These are phyloP conservation scores for Hirsutella thompsonii DNA, from an alignment of 2,329 filamentous ascomycete genomes.

Conservation along the genomic window DNA sequence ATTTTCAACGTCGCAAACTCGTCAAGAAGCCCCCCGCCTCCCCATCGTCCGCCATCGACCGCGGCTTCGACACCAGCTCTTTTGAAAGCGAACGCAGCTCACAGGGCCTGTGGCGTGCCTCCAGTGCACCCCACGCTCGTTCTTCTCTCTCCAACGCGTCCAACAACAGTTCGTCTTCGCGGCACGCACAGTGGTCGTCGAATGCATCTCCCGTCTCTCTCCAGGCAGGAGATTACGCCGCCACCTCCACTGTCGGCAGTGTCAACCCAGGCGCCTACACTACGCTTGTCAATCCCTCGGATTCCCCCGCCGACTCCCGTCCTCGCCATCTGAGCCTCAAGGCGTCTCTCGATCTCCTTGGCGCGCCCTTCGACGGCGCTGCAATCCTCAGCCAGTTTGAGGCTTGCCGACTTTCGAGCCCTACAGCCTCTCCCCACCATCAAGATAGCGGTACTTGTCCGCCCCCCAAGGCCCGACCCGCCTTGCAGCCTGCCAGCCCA, in stretches of 20 bases:
- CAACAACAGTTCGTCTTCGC: slow-evolving; percentile 33
- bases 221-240: slow-evolving; percentile 23
- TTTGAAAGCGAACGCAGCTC: slow-evolving; percentile 52
- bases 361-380: slow-evolving; percentile 51
- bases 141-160: slow-evolving; percentile 36
- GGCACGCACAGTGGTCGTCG: slow-evolving; percentile 28
- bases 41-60: slow-evolving; percentile 37
- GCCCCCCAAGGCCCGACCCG: slow-evolving; percentile 37
- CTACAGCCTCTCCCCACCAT: slow-evolving; percentile 17
- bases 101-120: slow-evolving; percentile 46
- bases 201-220: slow-evolving; percentile 33
- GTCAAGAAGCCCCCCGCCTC: slow-evolving; percentile 47
- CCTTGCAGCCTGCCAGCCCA: slow-evolving; percentile 37
- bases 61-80: slow-evolving; percentile 41
- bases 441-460: slow-evolving; percentile 16
- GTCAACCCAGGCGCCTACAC: slow-evolving; percentile 5
- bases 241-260: slow-evolving; percentile 13
- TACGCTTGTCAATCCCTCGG: slow-evolving; percentile 7
- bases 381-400: slow-evolving; percentile 49
- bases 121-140: slow-evolving; percentile 40
- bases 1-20: slow-evolving; percentile 44
- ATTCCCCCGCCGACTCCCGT: slow-evolving; percentile 9
- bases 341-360: slow-evolving; percentile 46
- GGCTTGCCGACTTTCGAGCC: slow-evolving; percentile 28
- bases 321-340: slow-evolving; percentile 10